Percentiles rank a stretch among this genome's conserved stretches.
phyloP scores from a whole-genome alignment of 495 filamentous ascomycete genomes.

The Venustampulla echinocandica region DNA sequence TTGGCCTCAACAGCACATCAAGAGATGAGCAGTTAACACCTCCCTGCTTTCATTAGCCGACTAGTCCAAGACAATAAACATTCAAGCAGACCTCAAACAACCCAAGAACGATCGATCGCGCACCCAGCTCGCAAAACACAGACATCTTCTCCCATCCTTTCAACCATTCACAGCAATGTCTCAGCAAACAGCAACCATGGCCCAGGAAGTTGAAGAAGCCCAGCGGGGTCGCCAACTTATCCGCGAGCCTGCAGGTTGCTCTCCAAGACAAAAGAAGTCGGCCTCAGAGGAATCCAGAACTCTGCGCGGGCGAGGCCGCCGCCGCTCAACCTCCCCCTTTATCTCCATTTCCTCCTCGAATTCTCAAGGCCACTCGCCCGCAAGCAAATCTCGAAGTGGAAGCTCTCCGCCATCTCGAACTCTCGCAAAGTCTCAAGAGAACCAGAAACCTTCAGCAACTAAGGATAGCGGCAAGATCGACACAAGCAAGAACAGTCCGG shows the following conservation, averaged over 20 bases:
- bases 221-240: slow-evolving; percentile 21
- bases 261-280: slow-evolving; percentile 3
- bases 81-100: too few species aligned
- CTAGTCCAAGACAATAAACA: too few species aligned
- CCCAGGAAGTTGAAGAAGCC: slow-evolving; percentile 9
- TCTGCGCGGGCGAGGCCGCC: slow-evolving; percentile 17
- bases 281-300: slow-evolving; percentile 11
- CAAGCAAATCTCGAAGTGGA: not conserved
- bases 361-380: not conserved
- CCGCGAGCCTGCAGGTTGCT: slow-evolving; percentile 6
- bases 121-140: not conserved
- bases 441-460: not conserved
- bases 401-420: not conserved
- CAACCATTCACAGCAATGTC: not conserved
- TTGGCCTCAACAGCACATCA: too few species aligned
- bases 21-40: too few species aligned
- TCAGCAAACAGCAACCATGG: not conserved
- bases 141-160: not conserved
- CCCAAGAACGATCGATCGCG: too few species aligned
- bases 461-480: slow-evolving; percentile 5
- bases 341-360: slow-evolving; percentile 6
- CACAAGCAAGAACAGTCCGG: not conserved
- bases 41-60: too few species aligned
- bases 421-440: not conserved
- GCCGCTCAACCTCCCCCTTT: slow-evolving; percentile 15